phyloP scores from a whole-genome alignment of 768 basidiomycete genomes.

The Phylloporus arenicola region DNA sequence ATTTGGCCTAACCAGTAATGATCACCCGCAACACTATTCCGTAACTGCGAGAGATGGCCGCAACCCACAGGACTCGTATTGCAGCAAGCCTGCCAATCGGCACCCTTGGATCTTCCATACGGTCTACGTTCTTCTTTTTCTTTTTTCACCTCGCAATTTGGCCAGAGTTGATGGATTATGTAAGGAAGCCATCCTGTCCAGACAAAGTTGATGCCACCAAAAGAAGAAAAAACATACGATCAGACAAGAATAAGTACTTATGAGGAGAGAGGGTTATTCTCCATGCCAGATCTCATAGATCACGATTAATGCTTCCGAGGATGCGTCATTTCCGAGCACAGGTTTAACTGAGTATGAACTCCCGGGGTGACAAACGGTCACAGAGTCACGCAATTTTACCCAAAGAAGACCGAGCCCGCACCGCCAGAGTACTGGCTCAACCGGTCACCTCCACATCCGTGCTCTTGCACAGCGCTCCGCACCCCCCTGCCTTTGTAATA shows the following conservation, averaged over 20 bases:
- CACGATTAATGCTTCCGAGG: background rate
- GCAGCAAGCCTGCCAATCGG: background rate
- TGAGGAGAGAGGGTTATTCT: too few species aligned
- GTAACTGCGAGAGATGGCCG: background rate
- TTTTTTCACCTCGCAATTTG: background rate
- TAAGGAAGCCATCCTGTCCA: background rate
- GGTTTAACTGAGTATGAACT: constrained; percentile 22
- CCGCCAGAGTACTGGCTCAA: constrained; percentile 5
- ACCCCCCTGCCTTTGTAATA: constrained; percentile 49
- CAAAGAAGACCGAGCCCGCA: constrained; percentile 6
- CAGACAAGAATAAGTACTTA: background rate
- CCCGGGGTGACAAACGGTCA: constrained; percentile 30
- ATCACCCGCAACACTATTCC: background rate
- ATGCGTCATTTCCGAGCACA: constrained; percentile 24
- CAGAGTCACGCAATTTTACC: constrained; percentile 25
- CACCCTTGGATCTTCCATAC: background rate
- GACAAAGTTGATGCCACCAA: too few species aligned
- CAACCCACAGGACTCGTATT: background rate
- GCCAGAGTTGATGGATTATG: background rate
- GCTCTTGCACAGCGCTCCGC: constrained; percentile 25
- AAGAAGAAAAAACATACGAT: background rate
- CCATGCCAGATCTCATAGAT: constrained; percentile 1
- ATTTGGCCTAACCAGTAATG: background rate
- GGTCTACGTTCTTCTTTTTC: background rate
- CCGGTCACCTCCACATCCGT: constrained; percentile 1